A percentile compares a stretch with the other conserved stretches of the same genome.
Conservation (phyloP, 2,329 filamentous ascomycete species). For the Cephalotrichum gorgonifer region DNA sequence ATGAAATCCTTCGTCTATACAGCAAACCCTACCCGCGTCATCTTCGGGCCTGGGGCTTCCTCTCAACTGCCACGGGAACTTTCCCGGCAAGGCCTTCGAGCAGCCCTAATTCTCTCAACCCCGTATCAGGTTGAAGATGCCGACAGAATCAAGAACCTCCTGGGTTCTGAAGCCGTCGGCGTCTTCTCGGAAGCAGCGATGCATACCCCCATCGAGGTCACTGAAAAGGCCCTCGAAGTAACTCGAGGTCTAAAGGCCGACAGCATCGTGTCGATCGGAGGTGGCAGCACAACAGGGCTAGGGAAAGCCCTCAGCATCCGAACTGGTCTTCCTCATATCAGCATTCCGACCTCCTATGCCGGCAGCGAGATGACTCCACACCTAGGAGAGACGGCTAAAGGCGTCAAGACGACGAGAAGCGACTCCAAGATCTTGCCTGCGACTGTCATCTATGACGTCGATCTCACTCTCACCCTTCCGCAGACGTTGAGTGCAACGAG, state of each 20-base stretch:
- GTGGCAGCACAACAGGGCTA: slow-evolving; percentile 51
- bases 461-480: slow-evolving; percentile 50
- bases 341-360: slow-evolving; percentile 51
- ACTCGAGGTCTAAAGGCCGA: slow-evolving; percentile 36
- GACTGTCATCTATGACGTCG: slow-evolving; percentile 55
- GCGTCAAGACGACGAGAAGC: slow-evolving; percentile 44
- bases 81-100: slow-evolving; percentile 31
- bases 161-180: slow-evolving; percentile 15
- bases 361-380: slow-evolving; percentile 57
- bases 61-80: slow-evolving; percentile 33
- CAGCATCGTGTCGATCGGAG: slow-evolving; percentile 48
- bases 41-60: slow-evolving; percentile 47
- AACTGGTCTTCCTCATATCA: slow-evolving; percentile 42
- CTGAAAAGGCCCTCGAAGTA: slow-evolving; percentile 42
- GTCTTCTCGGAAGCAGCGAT: slow-evolving; percentile 46
- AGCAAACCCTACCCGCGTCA: slow-evolving; percentile 22
- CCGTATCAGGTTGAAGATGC: slow-evolving; percentile 39
- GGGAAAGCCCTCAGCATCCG: slow-evolving; percentile 47
- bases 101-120: slow-evolving; percentile 46
- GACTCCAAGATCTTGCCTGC: slow-evolving; percentile 50
- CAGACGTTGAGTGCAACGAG: slow-evolving; percentile 41
- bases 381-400: slow-evolving; percentile 49
- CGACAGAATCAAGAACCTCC: slow-evolving; percentile 13
- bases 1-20: background rate
- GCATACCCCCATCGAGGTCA: slow-evolving; percentile 51